Percentiles rank a stretch among this genome's conserved stretches.
These are phyloP conservation scores for Agrocybe praecox DNA, from an alignment of 768 basidiomycete species.

Conservation along the genomic window DNA sequence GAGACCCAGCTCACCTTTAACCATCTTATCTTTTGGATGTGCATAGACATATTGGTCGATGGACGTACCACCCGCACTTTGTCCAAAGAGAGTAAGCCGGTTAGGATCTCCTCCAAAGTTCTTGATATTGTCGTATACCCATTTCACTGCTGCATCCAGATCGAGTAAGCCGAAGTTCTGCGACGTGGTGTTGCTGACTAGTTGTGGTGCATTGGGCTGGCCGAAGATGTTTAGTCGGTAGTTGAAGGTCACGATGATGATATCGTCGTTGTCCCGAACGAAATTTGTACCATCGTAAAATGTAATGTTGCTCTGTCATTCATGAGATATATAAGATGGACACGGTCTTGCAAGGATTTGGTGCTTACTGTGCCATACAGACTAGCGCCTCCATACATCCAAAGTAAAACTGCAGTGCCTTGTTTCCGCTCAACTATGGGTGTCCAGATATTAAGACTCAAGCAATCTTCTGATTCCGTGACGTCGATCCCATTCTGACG, in stretches of 20 bases:
- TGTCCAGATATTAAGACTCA: slow-evolving; percentile 41
- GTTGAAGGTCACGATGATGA: slow-evolving; percentile 37
- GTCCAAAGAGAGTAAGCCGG: slow-evolving; percentile 36
- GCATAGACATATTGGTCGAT: slow-evolving; percentile 35
- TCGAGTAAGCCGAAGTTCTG: slow-evolving; percentile 40
- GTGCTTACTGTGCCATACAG: slow-evolving; percentile 34
- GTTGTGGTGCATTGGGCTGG: slow-evolving; percentile 39
- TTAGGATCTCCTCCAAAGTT: slow-evolving; percentile 43
- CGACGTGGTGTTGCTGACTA: slow-evolving; percentile 16
- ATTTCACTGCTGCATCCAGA: slow-evolving; percentile 39
- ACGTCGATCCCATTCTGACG: slow-evolving; percentile 24
- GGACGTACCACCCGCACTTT: slow-evolving; percentile 36
- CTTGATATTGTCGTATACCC: slow-evolving; percentile 49
- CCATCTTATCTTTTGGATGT: slow-evolving; percentile 34
- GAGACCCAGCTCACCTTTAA: no score
- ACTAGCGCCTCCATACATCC: slow-evolving; percentile 39
- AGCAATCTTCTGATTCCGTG: slow-evolving; percentile 35
- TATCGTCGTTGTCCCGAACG: slow-evolving; percentile 33
- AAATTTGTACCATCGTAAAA: slow-evolving; percentile 30
- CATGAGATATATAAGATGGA: not conserved
- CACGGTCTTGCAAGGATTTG: not conserved
- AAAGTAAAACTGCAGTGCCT: slow-evolving; percentile 33
- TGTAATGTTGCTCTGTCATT: slow-evolving; percentile 25
- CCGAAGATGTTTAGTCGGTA: slow-evolving; percentile 42
- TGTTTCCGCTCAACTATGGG: slow-evolving; percentile 31